Base-by-base conservation (phyloP, 176 grass and related monocot species). In the Zoysia pacifica region DNA sequence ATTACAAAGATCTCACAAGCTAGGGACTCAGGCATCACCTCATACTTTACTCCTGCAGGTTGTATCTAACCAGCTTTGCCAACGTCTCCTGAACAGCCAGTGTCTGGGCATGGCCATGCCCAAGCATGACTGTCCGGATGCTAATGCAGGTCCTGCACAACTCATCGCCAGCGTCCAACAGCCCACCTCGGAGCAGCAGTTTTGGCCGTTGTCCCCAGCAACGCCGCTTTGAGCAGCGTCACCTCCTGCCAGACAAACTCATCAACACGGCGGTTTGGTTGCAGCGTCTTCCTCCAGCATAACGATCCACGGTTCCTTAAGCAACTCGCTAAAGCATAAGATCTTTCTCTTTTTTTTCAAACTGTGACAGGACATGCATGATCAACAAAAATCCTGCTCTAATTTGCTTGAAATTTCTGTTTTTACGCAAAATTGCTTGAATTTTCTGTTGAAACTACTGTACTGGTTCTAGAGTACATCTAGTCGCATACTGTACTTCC, bases 161-260 rank as follows among this genome's bases (percentile, higher is more conserved):
- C 61, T 99, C 96, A 49, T 99, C 96, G 0, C 90, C 96, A 0
- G 79, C 88, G 71, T 99, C 96, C 1, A 99, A 99, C 58, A 90
- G 87, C 61, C 96, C 96, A 0, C 96, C 96, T 37, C 88, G 86
- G 44, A 99, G 90, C 49, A 99, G 58, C 70, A 99, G 86, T 53
- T 99, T 99, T 0, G 93, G 92, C 62, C 62, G 92, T 82, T 4
- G 93, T 95, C 83, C 95, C 96, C 0, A 95, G 90, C 81, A 99
- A 56, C 1, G 90, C 90, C 1, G 96, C 96, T 79, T 99, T 99
- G 69, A 96, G 97, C 36, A 99, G 88, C 2, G 90, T 99, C 42
- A 99, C 97, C 63, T 99, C 97, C 85, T 99, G 97, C 97, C 93
- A 96, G 56, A 99, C 85, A 16, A 93, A 88, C 53, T 99, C 97